Evolutionary conservation across 2,329 filamentous ascomycete genomes (phyloP).

Genomic region (Nannizzia gypsea): DNA sequence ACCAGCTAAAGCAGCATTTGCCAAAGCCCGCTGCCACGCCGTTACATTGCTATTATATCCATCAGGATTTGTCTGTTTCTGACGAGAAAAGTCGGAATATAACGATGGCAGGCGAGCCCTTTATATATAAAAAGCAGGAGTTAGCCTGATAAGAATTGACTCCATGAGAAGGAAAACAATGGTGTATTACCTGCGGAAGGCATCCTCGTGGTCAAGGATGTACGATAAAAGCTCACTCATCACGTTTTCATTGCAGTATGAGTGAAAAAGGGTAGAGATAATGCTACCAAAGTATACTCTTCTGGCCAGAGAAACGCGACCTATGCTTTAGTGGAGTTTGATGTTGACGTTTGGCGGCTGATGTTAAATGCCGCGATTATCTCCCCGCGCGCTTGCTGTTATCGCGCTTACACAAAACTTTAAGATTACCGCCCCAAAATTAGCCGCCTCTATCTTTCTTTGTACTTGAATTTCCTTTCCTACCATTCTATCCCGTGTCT

Average conservation of each 20-base stretch:
- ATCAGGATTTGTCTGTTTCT: conserved; percentile 67
- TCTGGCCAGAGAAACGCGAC: background rate
- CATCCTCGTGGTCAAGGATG: conserved; percentile 48
- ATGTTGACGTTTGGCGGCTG: background rate
- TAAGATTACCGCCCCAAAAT: no score
- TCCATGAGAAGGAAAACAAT: background rate
- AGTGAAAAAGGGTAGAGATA: background rate
- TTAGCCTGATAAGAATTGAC: background rate
- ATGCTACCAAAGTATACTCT: background rate
- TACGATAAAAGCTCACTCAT: conserved; percentile 55
- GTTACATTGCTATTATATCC: conserved; percentile 69
- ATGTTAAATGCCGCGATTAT: no score
- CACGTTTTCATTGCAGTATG: background rate
- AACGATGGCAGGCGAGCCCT: conserved; percentile 59
- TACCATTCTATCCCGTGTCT: no score
- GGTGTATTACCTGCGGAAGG: conserved; percentile 38
- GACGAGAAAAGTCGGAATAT: conserved; percentile 73
- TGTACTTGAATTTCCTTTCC: no score
- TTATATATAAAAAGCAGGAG: background rate
- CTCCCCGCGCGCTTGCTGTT: no score
- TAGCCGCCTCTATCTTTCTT: no score
- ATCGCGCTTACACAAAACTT: no score
- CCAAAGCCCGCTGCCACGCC: conserved; percentile 66
- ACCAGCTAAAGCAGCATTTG: conserved; percentile 56
- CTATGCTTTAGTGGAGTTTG: background rate